Evolutionary conservation across 2,329 filamentous ascomycete species (phyloP).

Genomic region (Fusarium buxicola): DNA sequence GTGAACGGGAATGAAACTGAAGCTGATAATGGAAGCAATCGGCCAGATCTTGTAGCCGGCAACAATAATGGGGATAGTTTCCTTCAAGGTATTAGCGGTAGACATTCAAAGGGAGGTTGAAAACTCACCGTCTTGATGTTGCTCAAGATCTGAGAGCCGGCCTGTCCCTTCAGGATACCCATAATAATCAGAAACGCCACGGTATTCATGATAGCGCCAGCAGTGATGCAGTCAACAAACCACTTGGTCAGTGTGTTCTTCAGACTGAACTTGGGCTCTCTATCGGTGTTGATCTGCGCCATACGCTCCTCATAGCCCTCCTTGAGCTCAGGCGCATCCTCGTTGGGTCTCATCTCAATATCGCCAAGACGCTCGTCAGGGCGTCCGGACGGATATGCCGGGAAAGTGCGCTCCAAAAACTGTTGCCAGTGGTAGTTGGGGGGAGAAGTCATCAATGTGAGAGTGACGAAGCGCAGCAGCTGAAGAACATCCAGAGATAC

Average conservation of each 20-base stretch:
- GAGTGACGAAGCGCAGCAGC: slow-evolving; percentile 65
- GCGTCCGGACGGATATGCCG: slow-evolving; percentile 53
- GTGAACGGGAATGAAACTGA: slow-evolving; percentile 62
- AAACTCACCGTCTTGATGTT: slow-evolving; percentile 53
- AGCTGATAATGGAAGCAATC: slow-evolving; percentile 62
- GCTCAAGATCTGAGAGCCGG: slow-evolving; percentile 49
- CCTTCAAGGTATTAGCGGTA: slow-evolving; percentile 38
- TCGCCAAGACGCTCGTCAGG: slow-evolving; percentile 35
- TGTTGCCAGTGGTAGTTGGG: slow-evolving; percentile 70
- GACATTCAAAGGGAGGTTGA: accelerated
- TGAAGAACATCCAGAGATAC: slow-evolving; percentile 60
- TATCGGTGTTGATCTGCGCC: slow-evolving; percentile 31
- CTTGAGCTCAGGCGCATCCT: slow-evolving; percentile 40
- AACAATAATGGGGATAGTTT: slow-evolving; percentile 61
- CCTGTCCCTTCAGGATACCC: slow-evolving; percentile 59
- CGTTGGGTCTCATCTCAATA: slow-evolving; percentile 47
- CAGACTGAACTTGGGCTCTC: slow-evolving; percentile 52
- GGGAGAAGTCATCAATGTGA: slow-evolving; percentile 65
- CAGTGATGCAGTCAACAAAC: slow-evolving; percentile 63
- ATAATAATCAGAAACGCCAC: slow-evolving; percentile 60
- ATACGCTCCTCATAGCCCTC: slow-evolving; percentile 38
- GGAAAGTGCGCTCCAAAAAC: slow-evolving; percentile 64
- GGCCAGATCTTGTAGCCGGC: slow-evolving; percentile 66
- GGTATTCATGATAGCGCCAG: slow-evolving; percentile 60
- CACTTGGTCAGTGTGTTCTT: slow-evolving; percentile 60